Percentiles rank a stretch among this genome's conserved stretches.
Conservation (phyloP, 306 rosid genomes). For the Abrus pulchellus region DNA sequence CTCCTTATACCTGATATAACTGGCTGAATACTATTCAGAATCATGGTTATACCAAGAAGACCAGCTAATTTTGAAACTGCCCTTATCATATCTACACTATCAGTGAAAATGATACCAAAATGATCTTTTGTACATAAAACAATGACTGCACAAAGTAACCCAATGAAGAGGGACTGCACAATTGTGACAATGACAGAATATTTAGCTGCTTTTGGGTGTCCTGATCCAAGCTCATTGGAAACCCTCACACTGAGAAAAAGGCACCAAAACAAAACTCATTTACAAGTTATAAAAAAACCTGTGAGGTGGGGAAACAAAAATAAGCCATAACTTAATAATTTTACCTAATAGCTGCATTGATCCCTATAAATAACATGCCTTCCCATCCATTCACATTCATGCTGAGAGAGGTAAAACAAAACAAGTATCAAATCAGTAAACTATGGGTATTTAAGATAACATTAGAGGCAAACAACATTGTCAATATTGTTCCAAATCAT, state of each 20-base stretch:
- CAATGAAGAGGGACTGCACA: constrained; percentile 72
- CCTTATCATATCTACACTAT: constrained; percentile 73
- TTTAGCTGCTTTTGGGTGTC: constrained; percentile 88
- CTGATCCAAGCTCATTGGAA: constrained; percentile 95
- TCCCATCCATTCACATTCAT: constrained; percentile 98
- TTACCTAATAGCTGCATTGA: constrained; percentile 97
- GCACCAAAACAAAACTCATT: not conserved
- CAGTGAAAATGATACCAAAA: constrained; percentile 81
- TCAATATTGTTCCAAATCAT: not conserved
- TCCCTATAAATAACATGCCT: constrained; percentile 95
- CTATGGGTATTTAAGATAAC: not conserved
- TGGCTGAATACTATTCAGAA: constrained; percentile 90
- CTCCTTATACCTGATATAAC: constrained; percentile 77
- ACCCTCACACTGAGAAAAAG: constrained; percentile 73
- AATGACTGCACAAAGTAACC: constrained; percentile 61
- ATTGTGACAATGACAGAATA: constrained; percentile 70
- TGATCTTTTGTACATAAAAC: constrained; percentile 68
- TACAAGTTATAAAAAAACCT: not conserved
- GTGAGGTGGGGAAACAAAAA: not conserved
- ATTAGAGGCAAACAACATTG: not conserved
- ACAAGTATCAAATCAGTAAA: constrained; percentile 14
- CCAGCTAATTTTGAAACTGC: constrained; percentile 86
- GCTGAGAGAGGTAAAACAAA: constrained; percentile 59
- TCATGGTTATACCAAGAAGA: constrained; percentile 89
- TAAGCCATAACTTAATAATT: constrained; percentile 6